These are phyloP conservation scores for Thraustochytrium striatum DNA, from an alignment of 352 stramenopile genomes.

Conservation along the genomic window DNA sequence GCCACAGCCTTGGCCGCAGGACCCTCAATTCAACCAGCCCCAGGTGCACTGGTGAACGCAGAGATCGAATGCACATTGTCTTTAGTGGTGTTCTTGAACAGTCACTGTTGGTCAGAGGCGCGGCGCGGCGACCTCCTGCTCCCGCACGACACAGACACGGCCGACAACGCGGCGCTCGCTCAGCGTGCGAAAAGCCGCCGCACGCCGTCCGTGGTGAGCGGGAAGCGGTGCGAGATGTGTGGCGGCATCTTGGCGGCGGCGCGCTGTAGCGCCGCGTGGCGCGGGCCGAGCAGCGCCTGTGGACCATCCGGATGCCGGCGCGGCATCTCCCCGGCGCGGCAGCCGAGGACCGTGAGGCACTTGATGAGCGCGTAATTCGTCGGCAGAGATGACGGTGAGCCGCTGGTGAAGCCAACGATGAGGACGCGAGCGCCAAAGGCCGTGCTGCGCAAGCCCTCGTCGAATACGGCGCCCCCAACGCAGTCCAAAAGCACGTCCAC, in stretches of 20 bases:
- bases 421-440: conserved; percentile 39
- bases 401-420: conserved; percentile 44
- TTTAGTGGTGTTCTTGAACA: too few species aligned
- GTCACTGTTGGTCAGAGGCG: too few species aligned
- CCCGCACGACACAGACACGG: conserved; percentile 20
- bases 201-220: conserved; percentile 35
- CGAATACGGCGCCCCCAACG: conserved; percentile 31
- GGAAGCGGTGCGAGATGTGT: conserved; percentile 19
- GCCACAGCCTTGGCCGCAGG: too few species aligned
- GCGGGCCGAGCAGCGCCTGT: not conserved
- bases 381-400: not conserved
- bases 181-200: not conserved
- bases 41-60: too few species aligned
- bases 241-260: not conserved
- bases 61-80: too few species aligned
- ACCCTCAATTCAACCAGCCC: too few species aligned
- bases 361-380: conserved; percentile 47
- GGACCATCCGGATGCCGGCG: not conserved
- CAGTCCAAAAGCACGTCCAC: conserved; percentile 20
- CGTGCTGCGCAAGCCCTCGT: conserved; percentile 1
- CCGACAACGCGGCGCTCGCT: conserved; percentile 35
- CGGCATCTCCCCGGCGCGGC: conserved; percentile 32
- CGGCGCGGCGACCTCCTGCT: not conserved
- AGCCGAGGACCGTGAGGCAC: conserved; percentile 30
- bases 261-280: not conserved